These are phyloP conservation scores for Xylariaceae sp. DNA, from an alignment of 2,329 filamentous ascomycete species.

Conservation along the genomic window DNA sequence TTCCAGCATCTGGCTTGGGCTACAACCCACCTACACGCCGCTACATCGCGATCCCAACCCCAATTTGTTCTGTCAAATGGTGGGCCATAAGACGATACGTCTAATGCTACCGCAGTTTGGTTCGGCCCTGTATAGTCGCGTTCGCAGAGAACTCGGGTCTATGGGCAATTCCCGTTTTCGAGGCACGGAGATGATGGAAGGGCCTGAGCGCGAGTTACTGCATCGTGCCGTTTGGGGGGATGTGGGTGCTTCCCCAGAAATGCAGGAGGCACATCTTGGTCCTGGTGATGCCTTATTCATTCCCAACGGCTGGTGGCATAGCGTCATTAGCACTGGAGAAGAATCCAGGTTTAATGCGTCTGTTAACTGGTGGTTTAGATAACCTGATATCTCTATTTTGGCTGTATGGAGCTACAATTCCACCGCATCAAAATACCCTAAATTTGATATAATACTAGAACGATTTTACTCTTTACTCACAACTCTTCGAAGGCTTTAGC, in stretches of 20 bases:
- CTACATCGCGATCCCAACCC: slow-evolving; percentile 92
- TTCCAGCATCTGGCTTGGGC: slow-evolving; percentile 85
- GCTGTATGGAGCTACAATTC: neutral
- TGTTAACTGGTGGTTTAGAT: slow-evolving; percentile 83
- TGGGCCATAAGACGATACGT: slow-evolving; percentile 72
- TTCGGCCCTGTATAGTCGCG: slow-evolving; percentile 60
- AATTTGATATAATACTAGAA: neutral
- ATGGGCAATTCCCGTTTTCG: slow-evolving; percentile 58
- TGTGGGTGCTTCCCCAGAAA: slow-evolving; percentile 30
- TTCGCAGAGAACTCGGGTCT: slow-evolving; percentile 46
- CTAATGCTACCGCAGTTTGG: slow-evolving; percentile 69
- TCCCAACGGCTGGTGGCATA: slow-evolving; percentile 86
- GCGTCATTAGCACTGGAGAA: slow-evolving; percentile 65
- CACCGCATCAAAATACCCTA: neutral
- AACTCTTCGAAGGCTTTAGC: too few species aligned
- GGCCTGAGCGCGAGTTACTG: slow-evolving; percentile 67
- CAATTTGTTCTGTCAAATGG: slow-evolving; percentile 86
- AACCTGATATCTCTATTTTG: slow-evolving; percentile 28
- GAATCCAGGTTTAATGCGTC: slow-evolving; percentile 43
- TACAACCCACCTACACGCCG: slow-evolving; percentile 85
- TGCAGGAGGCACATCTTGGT: slow-evolving; percentile 58
- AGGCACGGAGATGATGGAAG: slow-evolving; percentile 90
- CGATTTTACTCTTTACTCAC: neutral
- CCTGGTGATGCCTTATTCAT: slow-evolving; percentile 77
- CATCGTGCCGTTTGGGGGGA: slow-evolving; percentile 71